phyloP scores from a whole-genome alignment of 2,329 filamentous ascomycete genomes.

The Fusarium mangiferae region DNA sequence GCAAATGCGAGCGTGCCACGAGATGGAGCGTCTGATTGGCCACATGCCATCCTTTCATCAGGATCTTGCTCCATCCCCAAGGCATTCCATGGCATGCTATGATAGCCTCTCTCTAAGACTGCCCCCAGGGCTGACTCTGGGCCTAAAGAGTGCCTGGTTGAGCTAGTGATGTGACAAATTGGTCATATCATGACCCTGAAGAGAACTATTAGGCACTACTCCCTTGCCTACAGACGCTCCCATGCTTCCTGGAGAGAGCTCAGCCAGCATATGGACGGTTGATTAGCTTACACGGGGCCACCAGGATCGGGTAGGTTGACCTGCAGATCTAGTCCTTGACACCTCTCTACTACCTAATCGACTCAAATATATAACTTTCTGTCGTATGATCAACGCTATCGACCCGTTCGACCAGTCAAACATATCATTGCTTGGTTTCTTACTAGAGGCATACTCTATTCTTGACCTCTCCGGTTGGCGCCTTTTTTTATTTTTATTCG shows the following conservation, averaged over 20 bases:
- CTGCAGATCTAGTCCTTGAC: background rate
- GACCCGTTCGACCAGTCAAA: background rate
- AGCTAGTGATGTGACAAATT: background rate
- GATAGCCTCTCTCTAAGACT: constrained; percentile 9
- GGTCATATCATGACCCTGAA: background rate
- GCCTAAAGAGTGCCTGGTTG: constrained; percentile 18
- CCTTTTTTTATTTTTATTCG: background rate
- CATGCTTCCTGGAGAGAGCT: background rate
- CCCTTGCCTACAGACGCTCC: background rate
- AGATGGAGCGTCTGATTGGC: constrained; percentile 32
- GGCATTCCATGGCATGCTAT: constrained; percentile 28
- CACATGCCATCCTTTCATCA: background rate
- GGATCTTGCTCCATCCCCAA: constrained; percentile 23
- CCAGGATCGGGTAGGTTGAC: background rate
- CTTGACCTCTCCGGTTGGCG: background rate
- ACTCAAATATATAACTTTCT: constrained; percentile 21
- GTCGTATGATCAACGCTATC: constrained; percentile 12
- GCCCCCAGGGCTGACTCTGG: constrained; percentile 30
- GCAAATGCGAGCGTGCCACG: constrained; percentile 39
- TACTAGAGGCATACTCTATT: background rate
- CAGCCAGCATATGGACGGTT: background rate
- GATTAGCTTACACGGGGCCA: constrained; percentile 8
- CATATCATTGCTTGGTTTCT: background rate
- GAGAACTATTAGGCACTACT: background rate
- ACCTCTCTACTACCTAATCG: background rate